Conservation (phyloP, 306 rosid species). For the Fragaria iinumae region DNA sequence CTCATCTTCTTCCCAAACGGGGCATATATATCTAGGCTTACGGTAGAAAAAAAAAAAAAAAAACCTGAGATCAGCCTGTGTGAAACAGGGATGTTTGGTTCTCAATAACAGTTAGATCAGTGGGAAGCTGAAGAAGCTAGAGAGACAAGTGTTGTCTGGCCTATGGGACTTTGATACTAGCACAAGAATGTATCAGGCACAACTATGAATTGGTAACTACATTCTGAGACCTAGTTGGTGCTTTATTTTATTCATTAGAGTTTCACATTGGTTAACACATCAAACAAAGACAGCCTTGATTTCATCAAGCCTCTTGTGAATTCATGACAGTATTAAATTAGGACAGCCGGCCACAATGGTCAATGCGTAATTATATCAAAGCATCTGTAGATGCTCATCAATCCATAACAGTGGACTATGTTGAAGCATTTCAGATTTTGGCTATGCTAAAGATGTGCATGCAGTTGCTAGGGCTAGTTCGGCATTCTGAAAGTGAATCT, state of each 20-base stretch:
- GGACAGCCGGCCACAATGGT: conserved; percentile 34
- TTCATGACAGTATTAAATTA: conserved; percentile 28
- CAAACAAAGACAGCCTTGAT: conserved; percentile 34
- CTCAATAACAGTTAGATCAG: conserved; percentile 83
- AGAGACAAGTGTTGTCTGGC: conserved; percentile 75
- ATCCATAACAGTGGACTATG: conserved; percentile 18
- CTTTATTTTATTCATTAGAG: conserved; percentile 35
- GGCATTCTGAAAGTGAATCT: conserved; percentile 12
- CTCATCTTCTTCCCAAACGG: conserved; percentile 61
- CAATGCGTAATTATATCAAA: conserved; percentile 15
- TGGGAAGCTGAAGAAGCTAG: conserved; percentile 86
- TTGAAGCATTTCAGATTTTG: conserved; percentile 36
- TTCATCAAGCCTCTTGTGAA: conserved; percentile 30
- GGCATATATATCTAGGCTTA: conserved; percentile 55
- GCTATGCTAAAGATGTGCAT: conserved; percentile 51
- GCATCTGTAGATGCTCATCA: conserved; percentile 26
- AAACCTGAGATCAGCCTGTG: conserved; percentile 52
- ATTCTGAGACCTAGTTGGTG: conserved; percentile 33
- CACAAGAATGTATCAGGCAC: conserved; percentile 71
- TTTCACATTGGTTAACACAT: conserved; percentile 37
- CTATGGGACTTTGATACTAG: conserved; percentile 75
- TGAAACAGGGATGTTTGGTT: conserved; percentile 60
- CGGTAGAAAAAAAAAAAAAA: conserved; percentile 37
- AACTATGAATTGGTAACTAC: conserved; percentile 26
- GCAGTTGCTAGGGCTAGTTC: conserved; percentile 37